Base-by-base conservation (phyloP, 176 grass and related monocot genomes). In the Zea mays region DNA sequence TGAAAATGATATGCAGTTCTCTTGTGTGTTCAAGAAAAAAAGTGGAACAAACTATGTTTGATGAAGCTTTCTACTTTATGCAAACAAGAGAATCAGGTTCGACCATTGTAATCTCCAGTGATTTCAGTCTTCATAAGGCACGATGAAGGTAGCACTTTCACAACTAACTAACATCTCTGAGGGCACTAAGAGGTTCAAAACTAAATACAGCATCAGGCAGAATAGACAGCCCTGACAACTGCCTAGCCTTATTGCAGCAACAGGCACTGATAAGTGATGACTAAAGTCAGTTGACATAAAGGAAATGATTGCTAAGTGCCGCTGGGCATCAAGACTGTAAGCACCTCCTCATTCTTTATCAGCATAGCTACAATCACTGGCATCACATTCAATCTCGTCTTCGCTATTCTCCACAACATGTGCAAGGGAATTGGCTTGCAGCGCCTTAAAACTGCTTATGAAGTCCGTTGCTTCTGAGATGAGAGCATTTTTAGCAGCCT, bases 391-490 rank as follows among this genome's bases (percentile, higher is more conserved):
- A 72, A 11, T 5, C 33, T 4, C 59, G 58, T 86, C 73, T 35
- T 89, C 88, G 49, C 57, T 80, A 47, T 85, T 78, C 41, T 85
- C 73, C 36, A 74, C 7, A 75, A 77, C 45, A 16, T 92, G 72
- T 1, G 61, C 83, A 89, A 86, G 74, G 5, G 85, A 74, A 57
- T 93, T 89, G 8, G 84, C 72, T 84, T 93, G 88, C 58, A 88
- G 65, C 72, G 81, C 61, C 52, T 91, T 93, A 73, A 82, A 97
- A 55, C 76, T 81, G 42, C 72, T 49, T 19, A 97, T 93, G 21
- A 73, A 88, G 38, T 86, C 85, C 16, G 74, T 77, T 21, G 94
- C 94, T 83, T 97, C 94, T 74, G 91, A 85, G 11, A 89, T 85
- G 43, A 93, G 89, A 83, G 88, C 84, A 81, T 54, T 86, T 54